Base-by-base conservation (phyloP, 441 rosid genomes). In the Kokia cookei region DNA sequence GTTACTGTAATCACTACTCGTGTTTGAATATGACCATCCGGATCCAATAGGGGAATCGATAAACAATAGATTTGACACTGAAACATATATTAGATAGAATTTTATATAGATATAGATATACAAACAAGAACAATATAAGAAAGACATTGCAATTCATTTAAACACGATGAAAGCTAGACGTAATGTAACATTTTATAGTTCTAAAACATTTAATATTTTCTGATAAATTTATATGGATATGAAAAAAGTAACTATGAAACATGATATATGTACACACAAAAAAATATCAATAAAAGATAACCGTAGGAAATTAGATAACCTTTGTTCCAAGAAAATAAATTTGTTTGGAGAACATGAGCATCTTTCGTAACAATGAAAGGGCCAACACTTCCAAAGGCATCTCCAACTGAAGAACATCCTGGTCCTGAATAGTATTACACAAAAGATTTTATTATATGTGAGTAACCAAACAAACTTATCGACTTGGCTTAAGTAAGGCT, bases 41-140 rank as follows among this genome's bases (percentile, higher is more conserved):
- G 73, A 4, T 40, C 73, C 73, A 12, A 37, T 43, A 12, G 73
- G 73, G 0, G 48, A 32, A 32, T 71, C 73, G 8, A 71, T 58
- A n/a, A 71, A 71, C 63, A 71, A 22, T 12, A 71, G 32, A 57
- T 71, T 71, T 9, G 74, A 71, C 14, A 71, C 65, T 57, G 15
- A 48, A 14, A 26, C 71, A 66, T 64, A 12, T 2, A n/a, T 35
- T 15, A 15, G 2, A 45, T 1, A 27, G 2, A 48, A 3, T 12
- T 12, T 66, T 26, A 13, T 19, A 40, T 2, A 5, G 8, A 0
- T 10, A 50, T 50, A 43, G 2, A 29, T 0, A 29, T 29, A 29
- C 32, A 29, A 43, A 43, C 7, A 5, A 43, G 7, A 2, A 3
- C 3, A 27, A 29, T 29, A 43, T 43, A 43, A 6, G 12, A 43